A percentile compares a stretch with the other conserved stretches of the same genome.
Conservation (phyloP, 2,329 filamentous ascomycete species). For the Calycina herbarum region DNA sequence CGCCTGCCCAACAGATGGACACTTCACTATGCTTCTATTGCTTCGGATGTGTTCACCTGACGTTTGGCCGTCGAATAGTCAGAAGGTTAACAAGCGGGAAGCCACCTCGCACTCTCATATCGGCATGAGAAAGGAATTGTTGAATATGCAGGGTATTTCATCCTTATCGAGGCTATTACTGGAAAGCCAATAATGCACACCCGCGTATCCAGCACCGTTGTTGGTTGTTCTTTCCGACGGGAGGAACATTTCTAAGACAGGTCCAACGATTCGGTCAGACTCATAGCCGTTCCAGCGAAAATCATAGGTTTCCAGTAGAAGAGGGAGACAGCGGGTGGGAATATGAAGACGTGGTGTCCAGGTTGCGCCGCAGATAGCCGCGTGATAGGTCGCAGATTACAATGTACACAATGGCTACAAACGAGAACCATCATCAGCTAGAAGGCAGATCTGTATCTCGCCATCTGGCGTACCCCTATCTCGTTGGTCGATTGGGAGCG, state of each 20-base stretch:
- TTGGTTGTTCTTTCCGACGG: constrained; percentile 8
- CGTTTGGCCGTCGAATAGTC: not conserved
- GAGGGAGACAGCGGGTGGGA: constrained; percentile 7
- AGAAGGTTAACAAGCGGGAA: constrained; percentile 11
- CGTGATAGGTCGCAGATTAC: constrained; percentile 19
- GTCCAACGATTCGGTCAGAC: constrained; percentile 4
- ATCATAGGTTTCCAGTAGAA: constrained; percentile 1
- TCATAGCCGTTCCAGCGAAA: not conserved
- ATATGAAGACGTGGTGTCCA: constrained; percentile 16
- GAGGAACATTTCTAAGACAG: constrained; percentile 5
- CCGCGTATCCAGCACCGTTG: constrained; percentile 9
- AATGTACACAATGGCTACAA: constrained; percentile 15
- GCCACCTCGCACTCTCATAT: constrained; percentile 8
- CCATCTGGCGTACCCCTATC: constrained; percentile 20
- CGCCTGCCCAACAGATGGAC: constrained; percentile 11
- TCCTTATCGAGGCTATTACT: constrained; percentile 3
- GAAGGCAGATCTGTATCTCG: constrained; percentile 25
- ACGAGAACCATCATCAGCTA: constrained; percentile 9
- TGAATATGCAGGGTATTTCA: constrained; percentile 5
- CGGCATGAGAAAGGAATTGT: constrained; percentile 1
- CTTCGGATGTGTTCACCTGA: constrained; percentile 15
- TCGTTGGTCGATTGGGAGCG: constrained; percentile 10
- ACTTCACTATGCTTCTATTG: constrained; percentile 14
- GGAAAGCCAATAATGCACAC: constrained; percentile 5
- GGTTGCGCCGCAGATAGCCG: constrained; percentile 26